phyloP scores from a whole-genome alignment of 495 filamentous ascomycete genomes.

The Ramalina intermedia region DNA sequence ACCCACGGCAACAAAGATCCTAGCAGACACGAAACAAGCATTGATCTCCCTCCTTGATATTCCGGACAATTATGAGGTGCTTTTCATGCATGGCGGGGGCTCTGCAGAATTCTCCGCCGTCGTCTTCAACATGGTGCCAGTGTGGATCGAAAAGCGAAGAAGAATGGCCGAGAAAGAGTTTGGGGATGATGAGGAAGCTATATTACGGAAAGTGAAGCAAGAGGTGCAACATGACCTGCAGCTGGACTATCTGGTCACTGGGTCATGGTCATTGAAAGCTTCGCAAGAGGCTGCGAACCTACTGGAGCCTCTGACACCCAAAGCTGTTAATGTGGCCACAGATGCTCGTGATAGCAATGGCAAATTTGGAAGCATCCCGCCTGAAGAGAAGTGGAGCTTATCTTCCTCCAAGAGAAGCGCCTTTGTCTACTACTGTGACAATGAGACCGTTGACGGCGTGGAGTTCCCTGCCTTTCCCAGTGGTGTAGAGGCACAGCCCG shows the following conservation, averaged over 20 bases:
- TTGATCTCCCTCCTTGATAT: conserved; percentile 55
- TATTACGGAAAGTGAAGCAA: conserved; percentile 45
- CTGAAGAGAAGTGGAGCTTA: conserved; percentile 61
- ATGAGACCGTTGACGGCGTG: conserved; percentile 92
- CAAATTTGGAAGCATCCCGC: conserved; percentile 80
- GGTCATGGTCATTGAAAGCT: conserved; percentile 89
- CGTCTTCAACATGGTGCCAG: conserved; percentile 63
- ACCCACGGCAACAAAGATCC: conserved; percentile 52
- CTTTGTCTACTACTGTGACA: conserved; percentile 83
- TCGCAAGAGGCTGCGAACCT: conserved; percentile 68
- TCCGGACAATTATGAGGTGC: conserved; percentile 60
- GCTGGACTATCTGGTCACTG: conserved; percentile 83
- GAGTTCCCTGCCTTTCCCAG: conserved; percentile 72
- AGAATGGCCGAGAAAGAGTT: conserved; percentile 23
- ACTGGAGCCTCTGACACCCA: conserved; percentile 35
- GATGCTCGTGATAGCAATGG: conserved; percentile 60
- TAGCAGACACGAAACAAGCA: conserved; percentile 48
- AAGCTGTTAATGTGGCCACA: conserved; percentile 53
- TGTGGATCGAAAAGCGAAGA: conserved; percentile 60
- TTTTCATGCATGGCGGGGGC: conserved; percentile 76
- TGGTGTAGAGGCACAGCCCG: conserved; percentile 39
- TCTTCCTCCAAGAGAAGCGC: conserved; percentile 50
- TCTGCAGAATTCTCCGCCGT: conserved; percentile 69
- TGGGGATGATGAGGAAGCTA: conserved; percentile 31
- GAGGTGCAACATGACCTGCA: conserved; percentile 52